Evolutionary conservation across 176 grass and related monocot species (phyloP).

Genomic region (Eragrostis nindensis): DNA sequence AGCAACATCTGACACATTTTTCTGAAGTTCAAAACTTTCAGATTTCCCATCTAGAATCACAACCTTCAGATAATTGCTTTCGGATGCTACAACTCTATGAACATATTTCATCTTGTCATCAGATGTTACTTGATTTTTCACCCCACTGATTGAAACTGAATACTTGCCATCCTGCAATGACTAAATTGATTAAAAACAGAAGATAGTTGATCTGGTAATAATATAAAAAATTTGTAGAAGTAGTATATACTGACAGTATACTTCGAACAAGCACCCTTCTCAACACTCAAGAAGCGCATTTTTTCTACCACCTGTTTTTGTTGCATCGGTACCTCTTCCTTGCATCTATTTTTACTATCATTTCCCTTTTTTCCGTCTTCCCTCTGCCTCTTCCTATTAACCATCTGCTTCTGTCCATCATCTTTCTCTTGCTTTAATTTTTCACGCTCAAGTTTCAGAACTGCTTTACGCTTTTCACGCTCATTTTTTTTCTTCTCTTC

Average conservation of each 20-base stretch:
- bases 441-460: constrained; percentile 69
- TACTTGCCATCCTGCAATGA: constrained; percentile 36
- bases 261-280: constrained; percentile 34
- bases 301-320: constrained; percentile 48
- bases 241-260: constrained; percentile 52
- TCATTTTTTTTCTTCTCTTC: constrained; percentile 85
- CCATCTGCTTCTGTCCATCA: constrained; percentile 60
- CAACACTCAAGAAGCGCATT: constrained; percentile 14
- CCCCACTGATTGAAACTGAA: constrained; percentile 14
- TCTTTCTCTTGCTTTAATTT: constrained; percentile 78
- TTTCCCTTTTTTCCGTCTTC: too few relatives aligned
- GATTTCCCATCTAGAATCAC: constrained; percentile 4
- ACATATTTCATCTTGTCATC: too few relatives aligned
- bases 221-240: neutral
- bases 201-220: constrained; percentile 10
- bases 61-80: constrained; percentile 4
- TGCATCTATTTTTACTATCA: constrained; percentile 53
- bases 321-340: constrained; percentile 39
- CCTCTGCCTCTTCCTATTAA: constrained; percentile 65
- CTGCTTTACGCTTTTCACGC: constrained; percentile 78
- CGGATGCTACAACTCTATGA: too few relatives aligned
- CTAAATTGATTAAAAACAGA: neutral
- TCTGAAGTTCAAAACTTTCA: constrained; percentile 24
- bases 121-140: constrained; percentile 23
- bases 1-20: neutral